Base-by-base conservation (phyloP, 805 yeast genomes). In the Candida orba region DNA sequence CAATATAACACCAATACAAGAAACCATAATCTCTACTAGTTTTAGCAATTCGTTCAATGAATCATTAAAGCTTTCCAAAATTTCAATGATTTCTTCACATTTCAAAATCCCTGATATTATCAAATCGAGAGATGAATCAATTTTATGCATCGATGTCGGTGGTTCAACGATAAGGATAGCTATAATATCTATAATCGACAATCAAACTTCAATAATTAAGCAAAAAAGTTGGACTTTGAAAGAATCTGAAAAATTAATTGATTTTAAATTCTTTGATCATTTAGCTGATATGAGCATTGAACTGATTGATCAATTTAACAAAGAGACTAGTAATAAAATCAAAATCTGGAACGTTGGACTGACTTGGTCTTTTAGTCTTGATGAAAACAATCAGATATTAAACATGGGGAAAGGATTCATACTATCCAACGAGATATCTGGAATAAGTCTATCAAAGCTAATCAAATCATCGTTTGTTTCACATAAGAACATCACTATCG, bases 361-460 rank as follows among this genome's bases (percentile, higher is more conserved):
- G 34, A 69, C 80, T 6, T 76, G 81, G 80, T 72, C 79, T 6
- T 78, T 79, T 20, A 20, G 22, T 20, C 22, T 20, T 20, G 63
- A 63, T 23, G 68, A 71, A 42, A 57, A 65, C 0, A 52, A 64
- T 63, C 34, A 62, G 35, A 69, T 82, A 34, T 60, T 66, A 15
- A 67, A 69, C 34, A 76, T 79, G 61, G 77, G 81, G n/a, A 82
- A 82, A 60, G 86, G 86, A 1, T 81, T 72, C 64, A 52, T 55
- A 10, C 54, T 81, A 42, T 51, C 68, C 7, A 37, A 37, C 1
- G 78, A 73, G 17, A 53, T 75, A 20, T 20, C 22, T 8, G 57
- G 59, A 43, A 64, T 67, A 33, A 45, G 58, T 22, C 73, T 76
- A 43, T 55, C 81, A 30, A 67, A 68, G 2, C 48, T 79, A 8